A percentile compares a stretch with the other conserved stretches of the same genome.
phyloP scores from a whole-genome alignment of 768 basidiomycete genomes.

The Boletus rex-veris region DNA sequence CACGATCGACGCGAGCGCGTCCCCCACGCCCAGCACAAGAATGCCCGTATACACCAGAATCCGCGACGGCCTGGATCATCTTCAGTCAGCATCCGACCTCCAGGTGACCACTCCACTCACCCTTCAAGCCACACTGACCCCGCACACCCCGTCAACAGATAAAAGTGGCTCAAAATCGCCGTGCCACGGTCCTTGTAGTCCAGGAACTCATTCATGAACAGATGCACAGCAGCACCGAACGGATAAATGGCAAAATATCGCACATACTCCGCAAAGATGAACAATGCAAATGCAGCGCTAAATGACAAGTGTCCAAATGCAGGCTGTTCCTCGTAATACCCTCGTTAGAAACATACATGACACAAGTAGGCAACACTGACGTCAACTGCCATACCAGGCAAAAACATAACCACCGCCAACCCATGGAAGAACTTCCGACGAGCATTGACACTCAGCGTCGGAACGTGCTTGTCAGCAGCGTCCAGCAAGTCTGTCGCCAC shows the following conservation, averaged over 20 bases:
- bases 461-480: conserved; percentile 86
- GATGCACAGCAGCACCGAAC: conserved; percentile 86
- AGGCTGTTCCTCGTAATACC: conserved; percentile 51
- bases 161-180: conserved; percentile 96
- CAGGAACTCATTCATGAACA: conserved; percentile 97
- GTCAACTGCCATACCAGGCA: conserved; percentile 90
- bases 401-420: conserved; percentile 92
- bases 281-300: conserved; percentile 90
- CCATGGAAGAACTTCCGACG: conserved; percentile 97
- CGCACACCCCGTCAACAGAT: conserved; percentile 92
- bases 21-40: conserved; percentile 86
- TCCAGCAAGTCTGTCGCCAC: conserved; percentile 65
- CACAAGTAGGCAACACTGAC: conserved; percentile 47
- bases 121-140: conserved; percentile 94
- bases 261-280: conserved; percentile 95
- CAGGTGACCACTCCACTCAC: conserved; percentile 41
- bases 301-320: conserved; percentile 95
- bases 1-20: conserved; percentile 90
- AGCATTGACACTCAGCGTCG: conserved; percentile 85
- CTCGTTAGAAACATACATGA: conserved; percentile 13
- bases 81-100: conserved; percentile 3
- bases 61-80: conserved; percentile 38
- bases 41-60: conserved; percentile 79
- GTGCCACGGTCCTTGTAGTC: conserved; percentile 94
- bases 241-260: conserved; percentile 99